Evolutionary conservation across 164 flowering plant species (phyloP).

Genomic region (Vitis amurensis): DNA sequence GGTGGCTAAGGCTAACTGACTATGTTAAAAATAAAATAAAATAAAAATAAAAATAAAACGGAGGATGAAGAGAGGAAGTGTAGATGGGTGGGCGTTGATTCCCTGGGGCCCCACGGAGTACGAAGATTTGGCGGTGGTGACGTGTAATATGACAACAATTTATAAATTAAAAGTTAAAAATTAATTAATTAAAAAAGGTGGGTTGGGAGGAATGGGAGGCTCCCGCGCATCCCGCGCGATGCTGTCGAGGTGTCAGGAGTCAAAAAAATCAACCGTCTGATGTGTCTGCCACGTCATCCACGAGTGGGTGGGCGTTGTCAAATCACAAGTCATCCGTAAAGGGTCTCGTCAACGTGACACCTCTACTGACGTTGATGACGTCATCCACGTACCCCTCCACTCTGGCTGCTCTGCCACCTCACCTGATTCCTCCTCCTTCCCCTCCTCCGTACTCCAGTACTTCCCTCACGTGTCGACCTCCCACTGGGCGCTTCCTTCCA

Average conservation of each 20-base stretch:
- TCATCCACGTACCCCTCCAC: constrained; percentile 13
- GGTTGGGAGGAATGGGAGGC: constrained; percentile 10
- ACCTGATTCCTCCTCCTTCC: not conserved
- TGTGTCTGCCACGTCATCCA: constrained; percentile 28
- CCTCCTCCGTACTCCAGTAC: not conserved
- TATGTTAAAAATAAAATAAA: too few relatives aligned
- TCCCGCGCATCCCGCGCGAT: constrained; percentile 60
- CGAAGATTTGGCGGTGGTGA: not conserved
- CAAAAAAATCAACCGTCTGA: constrained; percentile 32
- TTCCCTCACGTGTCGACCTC: too few relatives aligned
- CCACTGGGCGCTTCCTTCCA: too few relatives aligned
- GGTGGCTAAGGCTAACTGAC: too few relatives aligned
- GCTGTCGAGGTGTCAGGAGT: constrained; percentile 18
- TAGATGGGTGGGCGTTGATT: too few relatives aligned
- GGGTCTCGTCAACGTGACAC: constrained; percentile 14
- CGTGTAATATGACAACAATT: not conserved
- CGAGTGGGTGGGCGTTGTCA: not conserved
- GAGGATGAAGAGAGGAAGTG: too few relatives aligned
- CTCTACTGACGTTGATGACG: constrained; percentile 12
- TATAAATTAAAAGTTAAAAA: too few relatives aligned
- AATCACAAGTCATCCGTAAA: constrained; percentile 11
- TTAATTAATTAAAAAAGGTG: too few relatives aligned
- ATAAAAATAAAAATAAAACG: too few relatives aligned
- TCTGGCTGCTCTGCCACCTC: not conserved
- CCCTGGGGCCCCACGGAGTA: too few relatives aligned